phyloP scores from a whole-genome alignment of 2,329 filamentous ascomycete species.

The Claviceps paspali region DNA sequence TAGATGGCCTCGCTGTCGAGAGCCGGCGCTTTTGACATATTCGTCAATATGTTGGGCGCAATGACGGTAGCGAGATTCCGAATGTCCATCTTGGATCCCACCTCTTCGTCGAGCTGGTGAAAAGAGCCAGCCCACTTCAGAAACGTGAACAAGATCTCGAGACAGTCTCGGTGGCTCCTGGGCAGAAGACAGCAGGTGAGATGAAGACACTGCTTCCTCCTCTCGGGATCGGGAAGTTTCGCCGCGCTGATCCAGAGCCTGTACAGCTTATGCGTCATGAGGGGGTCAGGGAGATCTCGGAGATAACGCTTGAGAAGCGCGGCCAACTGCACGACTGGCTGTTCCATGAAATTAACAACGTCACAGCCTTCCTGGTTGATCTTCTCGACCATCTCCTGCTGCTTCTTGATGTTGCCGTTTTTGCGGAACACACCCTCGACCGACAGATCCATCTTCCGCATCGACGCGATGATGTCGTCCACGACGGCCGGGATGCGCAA shows the following conservation, averaged over 20 bases:
- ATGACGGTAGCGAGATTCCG: slow-evolving; percentile 96
- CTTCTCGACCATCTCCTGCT: slow-evolving; percentile 70
- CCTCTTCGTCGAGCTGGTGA: slow-evolving; percentile 92
- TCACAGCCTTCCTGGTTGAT: slow-evolving; percentile 81
- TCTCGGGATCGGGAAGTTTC: slow-evolving; percentile 70
- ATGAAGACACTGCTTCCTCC: slow-evolving; percentile 73
- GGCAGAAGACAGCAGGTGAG: slow-evolving; percentile 84
- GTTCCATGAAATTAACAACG: slow-evolving; percentile 69
- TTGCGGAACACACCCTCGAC: slow-evolving; percentile 98
- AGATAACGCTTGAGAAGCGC: slow-evolving; percentile 92
- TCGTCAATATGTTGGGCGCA: slow-evolving; percentile 84
- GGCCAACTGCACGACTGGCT: slow-evolving; percentile 85
- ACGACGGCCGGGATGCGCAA: slow-evolving; percentile 84
- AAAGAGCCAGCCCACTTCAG: slow-evolving; percentile 96
- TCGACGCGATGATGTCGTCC: slow-evolving; percentile 86
- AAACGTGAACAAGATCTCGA: slow-evolving; percentile 92
- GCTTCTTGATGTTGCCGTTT: slow-evolving; percentile 93
- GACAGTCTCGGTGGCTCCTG: slow-evolving; percentile 79
- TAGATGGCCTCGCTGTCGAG: slow-evolving; percentile 81
- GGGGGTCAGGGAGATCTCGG: slow-evolving; percentile 81
- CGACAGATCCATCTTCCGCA: slow-evolving; percentile 98
- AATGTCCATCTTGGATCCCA: slow-evolving; percentile 96
- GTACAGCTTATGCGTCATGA: slow-evolving; percentile 91
- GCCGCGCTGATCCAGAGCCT: slow-evolving; percentile 79
- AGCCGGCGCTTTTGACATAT: slow-evolving; percentile 45